Evolutionary conservation across 1,139 yeast species (phyloP), one percentile per base, ranked within the genome.

Genomic region (Candida sp.): DNA sequence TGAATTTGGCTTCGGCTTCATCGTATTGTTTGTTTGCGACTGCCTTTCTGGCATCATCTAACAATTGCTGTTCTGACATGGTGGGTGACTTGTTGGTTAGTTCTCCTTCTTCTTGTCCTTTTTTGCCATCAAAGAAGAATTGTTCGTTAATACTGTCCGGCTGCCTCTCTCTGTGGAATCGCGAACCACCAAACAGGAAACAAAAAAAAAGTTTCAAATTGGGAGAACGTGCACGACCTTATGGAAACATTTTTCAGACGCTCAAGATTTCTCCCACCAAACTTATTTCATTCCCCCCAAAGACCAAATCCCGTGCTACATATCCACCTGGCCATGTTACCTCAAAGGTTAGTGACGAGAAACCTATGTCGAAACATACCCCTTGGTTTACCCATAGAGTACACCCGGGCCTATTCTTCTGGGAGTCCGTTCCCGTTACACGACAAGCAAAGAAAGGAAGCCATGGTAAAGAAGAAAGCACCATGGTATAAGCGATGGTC

Each of bases 31-130:
- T 77, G 34, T 72, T 68, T 33, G 75, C 65, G 5, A 74, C 82
- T 33, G 86, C 83, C 42, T 70, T 70, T 66, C 90, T 80, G 22
- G 96, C 96, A 54, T 81, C 82, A 12, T 49, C 48, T 54, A 86
- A 68, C 8, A 75, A 52, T 44, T 55, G 56, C 25, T 66, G 62
- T 26, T 56, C 55, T 26, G 63, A 54, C 63, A 59, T 61, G 50
- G 9, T 44, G 22, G 9, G n/a, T 42, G 53, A 17, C 17, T 50
- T 51, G 44, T 23, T 34, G 32, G 23, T 34, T 30, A 7, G n/a
- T 30, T 12, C 27, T 6, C 8, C 26, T 34, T 26, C n/a, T 17
- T 27, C 7, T 3, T 7, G 6, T 17, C 11, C 17, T 22, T 41
- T 40, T 39, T 47, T 47, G 43, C 46, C 46, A 42, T 42, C 42